These are phyloP conservation scores for Nymphaea colorata DNA, from an alignment of 164 flowering plant species.

Conservation along the genomic window DNA sequence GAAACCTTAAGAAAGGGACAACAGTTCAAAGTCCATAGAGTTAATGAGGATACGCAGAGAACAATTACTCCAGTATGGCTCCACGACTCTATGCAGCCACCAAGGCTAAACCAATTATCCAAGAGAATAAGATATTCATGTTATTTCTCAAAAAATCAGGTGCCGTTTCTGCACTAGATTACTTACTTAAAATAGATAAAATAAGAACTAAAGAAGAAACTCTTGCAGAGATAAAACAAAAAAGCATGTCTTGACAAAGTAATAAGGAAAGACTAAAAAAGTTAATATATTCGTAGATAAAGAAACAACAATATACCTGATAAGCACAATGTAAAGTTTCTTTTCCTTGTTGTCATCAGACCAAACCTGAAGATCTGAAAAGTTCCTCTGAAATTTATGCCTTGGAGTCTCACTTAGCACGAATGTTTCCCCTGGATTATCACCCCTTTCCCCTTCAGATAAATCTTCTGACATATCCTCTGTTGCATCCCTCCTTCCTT, in stretches of 20 bases:
- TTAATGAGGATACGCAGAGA: too few relatives aligned
- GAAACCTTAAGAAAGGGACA: too few relatives aligned
- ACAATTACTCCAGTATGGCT: too few relatives aligned
- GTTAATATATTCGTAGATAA: background rate
- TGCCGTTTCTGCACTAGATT: too few relatives aligned
- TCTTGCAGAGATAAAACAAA: background rate
- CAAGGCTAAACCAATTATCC: too few relatives aligned
- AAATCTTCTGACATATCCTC: conserved; percentile 83
- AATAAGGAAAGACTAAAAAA: too few relatives aligned
- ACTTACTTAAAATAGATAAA: background rate
- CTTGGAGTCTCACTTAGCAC: conserved; percentile 39
- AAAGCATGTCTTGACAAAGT: background rate
- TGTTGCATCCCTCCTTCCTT: conserved; percentile 66
- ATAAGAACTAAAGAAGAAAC: background rate
- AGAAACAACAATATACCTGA: conserved; percentile 35
- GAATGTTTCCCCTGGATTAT: conserved; percentile 33
- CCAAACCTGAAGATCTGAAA: conserved; percentile 70
- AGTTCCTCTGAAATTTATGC: conserved; percentile 41
- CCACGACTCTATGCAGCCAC: too few relatives aligned
- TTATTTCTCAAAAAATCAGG: too few relatives aligned
- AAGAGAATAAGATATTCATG: too few relatives aligned
- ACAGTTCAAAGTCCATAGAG: too few relatives aligned
- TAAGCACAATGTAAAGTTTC: conserved; percentile 73
- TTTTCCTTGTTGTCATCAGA: conserved; percentile 76
- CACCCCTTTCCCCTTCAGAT: conserved; percentile 78